These are phyloP conservation scores for Globisporangium recalcitrans DNA, from an alignment of 352 stramenopile species.

Conservation along the genomic window DNA sequence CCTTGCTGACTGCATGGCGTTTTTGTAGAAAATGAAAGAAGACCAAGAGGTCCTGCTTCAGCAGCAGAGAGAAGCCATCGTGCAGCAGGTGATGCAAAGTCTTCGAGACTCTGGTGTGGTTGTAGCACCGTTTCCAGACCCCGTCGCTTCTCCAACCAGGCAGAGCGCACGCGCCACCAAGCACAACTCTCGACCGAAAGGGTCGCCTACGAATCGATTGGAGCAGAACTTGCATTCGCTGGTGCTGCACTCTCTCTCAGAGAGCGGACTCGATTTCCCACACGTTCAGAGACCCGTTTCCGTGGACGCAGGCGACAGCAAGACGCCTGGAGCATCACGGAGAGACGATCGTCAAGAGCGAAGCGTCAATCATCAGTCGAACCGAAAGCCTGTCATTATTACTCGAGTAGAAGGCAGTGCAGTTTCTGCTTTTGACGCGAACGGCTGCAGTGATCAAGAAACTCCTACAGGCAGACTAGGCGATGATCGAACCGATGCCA, in stretches of 20 bases:
- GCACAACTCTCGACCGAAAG: background rate
- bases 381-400: slow-evolving; percentile 7
- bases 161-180: background rate
- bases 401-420: background rate
- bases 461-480: background rate
- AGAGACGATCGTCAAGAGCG: background rate
- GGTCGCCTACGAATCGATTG: slow-evolving; percentile 16
- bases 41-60: slow-evolving; percentile 48
- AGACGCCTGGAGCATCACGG: slow-evolving; percentile 3
- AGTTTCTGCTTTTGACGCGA: background rate
- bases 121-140: background rate
- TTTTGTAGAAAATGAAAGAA: slow-evolving; percentile 21
- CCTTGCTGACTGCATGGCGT: background rate
- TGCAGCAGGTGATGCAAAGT: slow-evolving; percentile 53
- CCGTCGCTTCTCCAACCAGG: background rate
- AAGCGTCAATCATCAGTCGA: background rate
- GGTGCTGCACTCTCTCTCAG: slow-evolving; percentile 49
- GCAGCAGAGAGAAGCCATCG: slow-evolving; percentile 50
- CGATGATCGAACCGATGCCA: background rate
- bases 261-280: slow-evolving; percentile 56
- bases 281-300: slow-evolving; percentile 32
- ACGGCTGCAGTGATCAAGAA: background rate
- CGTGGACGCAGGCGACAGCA: background rate
- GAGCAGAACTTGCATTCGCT: slow-evolving; percentile 53
- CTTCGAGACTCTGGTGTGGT: slow-evolving; percentile 31